Conservation (phyloP, 2,329 filamentous ascomycete species). For the Arthroderma uncinatum region DNA sequence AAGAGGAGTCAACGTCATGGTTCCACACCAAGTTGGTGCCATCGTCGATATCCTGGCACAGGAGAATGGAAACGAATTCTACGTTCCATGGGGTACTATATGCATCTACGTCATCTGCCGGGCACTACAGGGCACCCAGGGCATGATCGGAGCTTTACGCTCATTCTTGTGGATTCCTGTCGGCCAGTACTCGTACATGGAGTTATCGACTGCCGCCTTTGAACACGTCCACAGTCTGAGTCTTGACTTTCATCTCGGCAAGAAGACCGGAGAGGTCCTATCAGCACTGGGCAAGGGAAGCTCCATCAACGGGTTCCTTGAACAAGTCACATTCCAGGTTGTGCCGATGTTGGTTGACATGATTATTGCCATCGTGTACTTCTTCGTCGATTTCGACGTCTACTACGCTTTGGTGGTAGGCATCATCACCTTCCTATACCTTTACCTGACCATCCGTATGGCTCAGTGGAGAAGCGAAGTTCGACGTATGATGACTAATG, state of each 20-base stretch:
- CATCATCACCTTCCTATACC: conserved; percentile 88
- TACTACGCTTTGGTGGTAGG: conserved; percentile 84
- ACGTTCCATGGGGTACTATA: conserved; percentile 63
- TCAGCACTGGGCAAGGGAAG: conserved; percentile 93
- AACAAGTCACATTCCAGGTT: conserved; percentile 92
- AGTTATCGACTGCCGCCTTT: conserved; percentile 87
- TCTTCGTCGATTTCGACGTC: conserved; percentile 66
- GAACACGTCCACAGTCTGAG: conserved; percentile 94
- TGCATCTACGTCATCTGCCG: conserved; percentile 66
- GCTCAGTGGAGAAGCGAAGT: conserved; percentile 86
- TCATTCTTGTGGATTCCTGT: conserved; percentile 92
- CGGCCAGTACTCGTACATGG: conserved; percentile 90
- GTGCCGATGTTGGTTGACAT: conserved; percentile 91
- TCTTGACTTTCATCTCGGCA: conserved; percentile 90
- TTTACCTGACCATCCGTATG: conserved; percentile 93
- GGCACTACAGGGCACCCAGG: conserved; percentile 77
- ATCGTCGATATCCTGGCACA: conserved; percentile 66
- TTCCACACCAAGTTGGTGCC: conserved; percentile 66
- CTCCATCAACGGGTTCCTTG: conserved; percentile 90
- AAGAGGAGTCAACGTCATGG: conserved; percentile 72
- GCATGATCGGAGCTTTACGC: conserved; percentile 69
- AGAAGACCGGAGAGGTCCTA: conserved; percentile 90
- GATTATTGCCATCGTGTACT: conserved; percentile 70
- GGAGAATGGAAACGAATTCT: conserved; percentile 40
- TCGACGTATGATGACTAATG: conserved; percentile 86